Base-by-base conservation (phyloP, 352 stramenopile species). In the Phytopythium sindhum region DNA sequence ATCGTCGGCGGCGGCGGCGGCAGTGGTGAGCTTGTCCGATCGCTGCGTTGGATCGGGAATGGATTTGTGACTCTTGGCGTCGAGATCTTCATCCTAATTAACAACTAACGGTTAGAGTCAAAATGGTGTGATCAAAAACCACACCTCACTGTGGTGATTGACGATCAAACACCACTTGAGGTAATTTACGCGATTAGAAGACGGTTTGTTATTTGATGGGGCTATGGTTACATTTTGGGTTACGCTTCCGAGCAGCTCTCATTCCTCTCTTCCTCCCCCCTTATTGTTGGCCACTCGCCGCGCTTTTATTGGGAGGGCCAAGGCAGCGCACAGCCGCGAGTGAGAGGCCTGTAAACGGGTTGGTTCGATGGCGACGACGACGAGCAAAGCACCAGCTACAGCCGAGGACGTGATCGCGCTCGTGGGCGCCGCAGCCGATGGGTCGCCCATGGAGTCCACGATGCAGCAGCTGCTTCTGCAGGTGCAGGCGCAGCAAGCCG, bases 391-490 rank as follows among this genome's bases (percentile, higher is more conserved):
- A 41, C 74, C 78, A 54, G 8, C 19, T 17, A 76, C 77, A 26
- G 60, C 78, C 21, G 78, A 88, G 50, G 78, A 89, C 35, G 77
- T 87, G 67, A 60, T 89, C 50, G 79, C 75, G 60, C 80, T 90
- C 24, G 78, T 86, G 54, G 69, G 77, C 76, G 56, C 60, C 74
- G 45, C 75, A 65, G 55, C 68, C 61, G 41, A 63, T 68, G 37
- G 70, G 75, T 52, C 68, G 67, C 29, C 69, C 59, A 6, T 80
- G 41, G 75, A 86, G 39, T 69, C 79, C 14, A 61, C 69, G 44
- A 81, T 88, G 65, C 75, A 88, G 59, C 77, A 88, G 55, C 65
- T 91, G 24, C 67, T 89, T 19, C 65, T 84, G 31, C 82, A 91
- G 57, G 73, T 88, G 44, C 75, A 80, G 54, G 70, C 65, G 29